A percentile compares a stretch with the other conserved stretches of the same genome.
phyloP scores from a whole-genome alignment of 192 early-diverging fungal species.

The Linnemannia exigua region DNA sequence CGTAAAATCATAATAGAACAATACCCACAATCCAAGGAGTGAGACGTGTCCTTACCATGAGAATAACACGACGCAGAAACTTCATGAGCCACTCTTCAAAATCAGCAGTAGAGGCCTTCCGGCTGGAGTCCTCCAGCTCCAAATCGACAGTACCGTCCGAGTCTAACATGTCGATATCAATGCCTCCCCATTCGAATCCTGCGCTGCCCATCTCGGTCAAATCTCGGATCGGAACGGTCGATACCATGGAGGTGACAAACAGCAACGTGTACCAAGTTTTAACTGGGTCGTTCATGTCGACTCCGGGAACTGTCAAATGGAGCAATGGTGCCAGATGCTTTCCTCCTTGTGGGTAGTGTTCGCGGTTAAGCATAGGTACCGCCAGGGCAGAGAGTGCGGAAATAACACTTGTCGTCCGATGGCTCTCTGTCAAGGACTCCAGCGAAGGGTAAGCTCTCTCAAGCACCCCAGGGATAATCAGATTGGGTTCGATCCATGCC shows the following conservation, averaged over 20 bases:
- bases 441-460: constrained; percentile 91
- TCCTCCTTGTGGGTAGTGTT: constrained; percentile 88
- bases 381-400: constrained; percentile 78
- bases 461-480: constrained; percentile 86
- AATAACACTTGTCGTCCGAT: constrained; percentile 90
- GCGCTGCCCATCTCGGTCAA: constrained; percentile 61
- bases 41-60: constrained; percentile 70
- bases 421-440: constrained; percentile 88
- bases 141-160: constrained; percentile 63
- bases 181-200: constrained; percentile 57
- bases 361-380: constrained; percentile 78
- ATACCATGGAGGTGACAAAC: constrained; percentile 76
- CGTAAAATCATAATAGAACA: not conserved
- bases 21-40: not conserved
- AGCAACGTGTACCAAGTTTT: constrained; percentile 83
- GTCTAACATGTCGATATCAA: constrained; percentile 61
- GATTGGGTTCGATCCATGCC: constrained; percentile 74
- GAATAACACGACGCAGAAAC: constrained; percentile 84
- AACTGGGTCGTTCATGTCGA: constrained; percentile 93
- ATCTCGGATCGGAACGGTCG: constrained; percentile 78
- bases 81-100: constrained; percentile 92
- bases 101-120: constrained; percentile 78
- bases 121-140: constrained; percentile 77
- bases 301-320: constrained; percentile 86
- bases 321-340: constrained; percentile 85